Percentiles rank a stretch among this genome's conserved stretches.
These are phyloP conservation scores for Neonectria ditissima DNA, from an alignment of 2,329 filamentous ascomycete genomes.

Conservation along the genomic window DNA sequence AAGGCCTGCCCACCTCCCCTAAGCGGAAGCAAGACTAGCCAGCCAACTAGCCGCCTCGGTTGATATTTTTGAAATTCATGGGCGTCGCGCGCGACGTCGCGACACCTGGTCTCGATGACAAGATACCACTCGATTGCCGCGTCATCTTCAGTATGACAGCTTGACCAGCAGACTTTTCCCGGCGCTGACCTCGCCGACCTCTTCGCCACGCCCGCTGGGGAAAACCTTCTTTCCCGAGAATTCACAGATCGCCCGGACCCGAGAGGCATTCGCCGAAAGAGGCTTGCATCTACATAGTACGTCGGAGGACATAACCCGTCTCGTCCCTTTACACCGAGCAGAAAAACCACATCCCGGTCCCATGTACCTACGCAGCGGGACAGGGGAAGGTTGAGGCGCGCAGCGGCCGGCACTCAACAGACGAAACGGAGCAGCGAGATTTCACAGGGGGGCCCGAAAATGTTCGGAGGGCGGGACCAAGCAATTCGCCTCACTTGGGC, in stretches of 20 bases:
- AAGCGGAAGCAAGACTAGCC: neutral
- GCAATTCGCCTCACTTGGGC: conserved; percentile 10
- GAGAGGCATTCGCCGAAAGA: conserved; percentile 3
- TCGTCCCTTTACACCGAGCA: conserved; percentile 1
- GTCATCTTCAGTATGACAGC: neutral
- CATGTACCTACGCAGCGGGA: neutral
- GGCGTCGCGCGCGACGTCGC: neutral
- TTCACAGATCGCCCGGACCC: neutral
- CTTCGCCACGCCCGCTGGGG: conserved; percentile 1
- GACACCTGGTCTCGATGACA: neutral
- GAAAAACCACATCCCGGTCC: neutral
- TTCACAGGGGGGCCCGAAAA: conserved; percentile 28
- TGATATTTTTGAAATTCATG: conserved; percentile 3
- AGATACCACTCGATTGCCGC: neutral
- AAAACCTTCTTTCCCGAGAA: conserved; percentile 4
- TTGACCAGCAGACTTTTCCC: neutral
- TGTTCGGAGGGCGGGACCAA: conserved; percentile 30
- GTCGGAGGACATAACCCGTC: conserved; percentile 4
- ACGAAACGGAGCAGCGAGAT: neutral
- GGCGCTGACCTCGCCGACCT: neutral
- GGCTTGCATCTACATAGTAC: neutral
- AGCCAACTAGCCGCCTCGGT: neutral
- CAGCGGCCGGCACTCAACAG: conserved; percentile 2
- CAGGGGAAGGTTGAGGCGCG: conserved; percentile 2
- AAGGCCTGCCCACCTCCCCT: neutral